Evolutionary conservation across 495 filamentous ascomycete genomes (phyloP).

Genomic region (Astrocystis sublimbata): DNA sequence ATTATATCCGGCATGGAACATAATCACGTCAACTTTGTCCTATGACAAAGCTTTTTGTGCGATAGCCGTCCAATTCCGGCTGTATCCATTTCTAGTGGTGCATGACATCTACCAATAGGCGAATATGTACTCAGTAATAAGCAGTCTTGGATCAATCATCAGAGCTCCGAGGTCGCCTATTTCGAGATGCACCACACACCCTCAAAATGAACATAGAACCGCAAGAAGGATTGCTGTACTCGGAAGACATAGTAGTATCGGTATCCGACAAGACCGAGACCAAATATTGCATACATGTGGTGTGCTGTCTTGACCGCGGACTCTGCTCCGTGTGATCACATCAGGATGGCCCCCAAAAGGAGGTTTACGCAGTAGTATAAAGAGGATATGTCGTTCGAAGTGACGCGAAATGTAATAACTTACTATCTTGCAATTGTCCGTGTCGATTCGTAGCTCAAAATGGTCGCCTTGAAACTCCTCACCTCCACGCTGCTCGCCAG

Average conservation of each 20-base stretch:
- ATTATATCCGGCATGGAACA: too few species aligned
- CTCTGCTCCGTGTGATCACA: too few species aligned
- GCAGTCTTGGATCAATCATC: too few species aligned
- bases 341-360: too few species aligned
- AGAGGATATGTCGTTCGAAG: neutral
- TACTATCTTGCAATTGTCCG: neutral
- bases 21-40: too few species aligned
- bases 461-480: conserved; percentile 31
- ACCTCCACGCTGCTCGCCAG: conserved; percentile 25
- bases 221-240: neutral
- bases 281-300: neutral
- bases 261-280: conserved; percentile 10
- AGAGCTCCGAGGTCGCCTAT: neutral
- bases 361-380: too few species aligned
- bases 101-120: neutral
- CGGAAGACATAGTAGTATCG: neutral
- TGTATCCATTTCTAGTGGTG: neutral
- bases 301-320: neutral
- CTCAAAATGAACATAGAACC: neutral
- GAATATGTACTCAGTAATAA: neutral
- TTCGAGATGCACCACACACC: neutral
- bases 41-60: too few species aligned
- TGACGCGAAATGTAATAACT: neutral
- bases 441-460: neutral
- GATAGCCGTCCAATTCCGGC: conserved; percentile 2